Evolutionary conservation across 2,329 filamentous ascomycete genomes (phyloP).

Genomic region (Botrytis deweyae): DNA sequence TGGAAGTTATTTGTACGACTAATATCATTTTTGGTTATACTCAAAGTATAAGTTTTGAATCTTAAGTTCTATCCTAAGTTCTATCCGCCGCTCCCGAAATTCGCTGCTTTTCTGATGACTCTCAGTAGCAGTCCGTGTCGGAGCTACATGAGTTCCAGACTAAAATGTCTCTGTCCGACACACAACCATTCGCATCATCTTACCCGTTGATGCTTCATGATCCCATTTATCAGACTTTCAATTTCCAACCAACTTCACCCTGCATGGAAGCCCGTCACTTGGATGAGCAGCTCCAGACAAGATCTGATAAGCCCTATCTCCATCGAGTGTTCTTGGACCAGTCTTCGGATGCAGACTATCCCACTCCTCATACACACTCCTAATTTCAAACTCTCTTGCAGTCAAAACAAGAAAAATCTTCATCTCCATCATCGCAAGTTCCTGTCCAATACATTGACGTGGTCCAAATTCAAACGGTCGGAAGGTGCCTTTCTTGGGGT

Average conservation of each 20-base stretch:
- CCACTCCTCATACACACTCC: background rate
- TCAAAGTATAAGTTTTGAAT: background rate
- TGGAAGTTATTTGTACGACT: no score
- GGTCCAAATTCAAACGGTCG: background rate
- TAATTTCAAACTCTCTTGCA: background rate
- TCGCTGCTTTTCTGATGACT: background rate
- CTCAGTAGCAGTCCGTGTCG: background rate
- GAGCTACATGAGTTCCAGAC: background rate
- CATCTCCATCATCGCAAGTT: background rate
- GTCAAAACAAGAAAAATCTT: background rate
- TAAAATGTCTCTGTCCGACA: background rate
- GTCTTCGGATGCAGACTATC: background rate
- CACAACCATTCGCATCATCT: background rate
- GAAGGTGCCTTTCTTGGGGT: background rate
- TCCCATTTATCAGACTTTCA: background rate
- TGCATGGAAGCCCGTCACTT: background rate
- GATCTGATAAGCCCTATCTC: conserved; percentile 5
- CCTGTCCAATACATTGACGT: background rate
- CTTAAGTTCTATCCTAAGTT: background rate
- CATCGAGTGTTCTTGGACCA: background rate
- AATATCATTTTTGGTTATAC: background rate
- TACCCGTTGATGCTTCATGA: background rate
- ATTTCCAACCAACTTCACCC: background rate
- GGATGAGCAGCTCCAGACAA: conserved; percentile 1
- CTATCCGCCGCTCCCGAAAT: background rate